A percentile compares a stretch with the other conserved stretches of the same genome.
Evolutionary conservation across 2,329 filamentous ascomycete genomes (phyloP).

Genomic region (Dendrostoma leiphaemia): DNA sequence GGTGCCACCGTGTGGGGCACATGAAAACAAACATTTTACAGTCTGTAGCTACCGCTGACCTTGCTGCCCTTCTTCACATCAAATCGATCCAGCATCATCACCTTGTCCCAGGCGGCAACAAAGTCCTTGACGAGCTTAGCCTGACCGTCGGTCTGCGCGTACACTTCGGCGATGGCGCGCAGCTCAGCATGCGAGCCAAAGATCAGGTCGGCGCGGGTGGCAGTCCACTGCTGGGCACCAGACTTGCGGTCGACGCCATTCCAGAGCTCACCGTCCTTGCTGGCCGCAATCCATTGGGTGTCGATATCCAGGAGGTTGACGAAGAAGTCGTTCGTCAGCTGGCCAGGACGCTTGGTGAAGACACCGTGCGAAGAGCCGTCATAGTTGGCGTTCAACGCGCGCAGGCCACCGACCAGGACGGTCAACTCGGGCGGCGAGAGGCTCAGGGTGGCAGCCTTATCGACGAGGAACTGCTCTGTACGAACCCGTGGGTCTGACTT

Average conservation of each 20-base stretch:
- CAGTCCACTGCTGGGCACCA: conserved; percentile 69
- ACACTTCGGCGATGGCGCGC: conserved; percentile 68
- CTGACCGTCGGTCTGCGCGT: conserved; percentile 57
- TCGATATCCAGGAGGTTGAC: conserved; percentile 67
- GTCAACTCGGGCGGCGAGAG: conserved; percentile 67
- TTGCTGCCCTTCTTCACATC: conserved; percentile 41
- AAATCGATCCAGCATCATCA: conserved; percentile 72
- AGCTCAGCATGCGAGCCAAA: conserved; percentile 73
- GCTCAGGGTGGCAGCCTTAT: conserved; percentile 65
- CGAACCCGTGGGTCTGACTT: conserved; percentile 55
- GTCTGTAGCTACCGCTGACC: not conserved
- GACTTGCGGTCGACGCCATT: conserved; percentile 65
- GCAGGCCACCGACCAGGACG: conserved; percentile 66
- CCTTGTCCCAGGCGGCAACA: conserved; percentile 70
- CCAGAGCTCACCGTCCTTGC: conserved; percentile 53
- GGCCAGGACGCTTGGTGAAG: conserved; percentile 62
- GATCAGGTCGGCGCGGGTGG: conserved; percentile 66
- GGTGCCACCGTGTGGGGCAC: too few species aligned
- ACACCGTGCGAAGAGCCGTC: conserved; percentile 65
- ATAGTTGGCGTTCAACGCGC: conserved; percentile 64
- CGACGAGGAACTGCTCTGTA: conserved; percentile 66
- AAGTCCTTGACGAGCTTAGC: conserved; percentile 72
- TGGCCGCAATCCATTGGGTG: conserved; percentile 59
- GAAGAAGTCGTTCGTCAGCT: conserved; percentile 74
- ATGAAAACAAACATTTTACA: not conserved